These are phyloP conservation scores for Suillus spraguei DNA, from an alignment of 768 basidiomycete genomes.

Conservation along the genomic window DNA sequence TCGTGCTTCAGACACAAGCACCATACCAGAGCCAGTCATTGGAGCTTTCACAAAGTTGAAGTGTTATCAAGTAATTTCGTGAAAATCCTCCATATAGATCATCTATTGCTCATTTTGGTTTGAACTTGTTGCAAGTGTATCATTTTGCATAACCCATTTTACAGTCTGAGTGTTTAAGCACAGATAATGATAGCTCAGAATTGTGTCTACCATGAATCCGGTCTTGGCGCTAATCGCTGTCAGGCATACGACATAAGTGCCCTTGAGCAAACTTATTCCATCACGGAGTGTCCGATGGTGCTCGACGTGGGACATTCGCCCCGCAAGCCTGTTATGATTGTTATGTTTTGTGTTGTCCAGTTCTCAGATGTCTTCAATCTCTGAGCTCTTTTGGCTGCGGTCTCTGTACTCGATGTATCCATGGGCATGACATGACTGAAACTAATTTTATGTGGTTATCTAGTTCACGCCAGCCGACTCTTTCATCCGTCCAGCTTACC, in stretches of 20 bases:
- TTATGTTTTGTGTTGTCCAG: too few species aligned
- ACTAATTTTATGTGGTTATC: too few species aligned
- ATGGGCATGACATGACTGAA: too few species aligned
- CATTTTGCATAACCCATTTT: neutral
- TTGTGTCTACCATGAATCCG: neutral
- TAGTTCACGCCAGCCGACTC: too few species aligned
- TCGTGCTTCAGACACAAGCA: conserved; percentile 52
- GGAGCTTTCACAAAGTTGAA: conserved; percentile 29
- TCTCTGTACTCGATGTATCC: too few species aligned
- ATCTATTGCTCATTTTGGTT: neutral
- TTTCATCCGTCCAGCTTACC: too few species aligned
- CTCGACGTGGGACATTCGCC: too few species aligned
- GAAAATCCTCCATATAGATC: neutral
- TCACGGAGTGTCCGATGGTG: too few species aligned
- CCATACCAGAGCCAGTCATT: conserved; percentile 50
- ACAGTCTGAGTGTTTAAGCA: neutral
- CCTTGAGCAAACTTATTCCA: neutral
- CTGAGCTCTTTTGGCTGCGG: too few species aligned
- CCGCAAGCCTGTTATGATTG: too few species aligned
- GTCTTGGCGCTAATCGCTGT: neutral
- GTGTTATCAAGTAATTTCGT: conserved; percentile 17
- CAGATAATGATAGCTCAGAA: neutral
- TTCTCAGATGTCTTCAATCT: too few species aligned
- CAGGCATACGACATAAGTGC: neutral
- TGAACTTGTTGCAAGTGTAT: neutral